phyloP scores from a whole-genome alignment of 805 yeast species.

The Pichia exigua region DNA sequence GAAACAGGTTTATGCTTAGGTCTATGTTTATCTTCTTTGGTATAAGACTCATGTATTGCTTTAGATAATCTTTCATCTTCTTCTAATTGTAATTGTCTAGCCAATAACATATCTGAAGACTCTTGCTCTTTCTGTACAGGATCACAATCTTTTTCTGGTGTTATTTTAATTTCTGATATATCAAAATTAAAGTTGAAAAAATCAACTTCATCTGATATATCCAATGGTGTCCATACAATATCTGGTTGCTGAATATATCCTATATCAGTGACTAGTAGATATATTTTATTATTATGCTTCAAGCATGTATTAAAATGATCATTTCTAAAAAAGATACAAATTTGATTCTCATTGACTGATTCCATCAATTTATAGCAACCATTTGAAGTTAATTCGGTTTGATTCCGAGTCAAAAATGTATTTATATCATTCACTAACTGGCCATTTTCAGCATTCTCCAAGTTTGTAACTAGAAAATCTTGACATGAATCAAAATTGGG shows the following conservation, averaged over 20 bases:
- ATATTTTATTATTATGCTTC: slow-evolving; percentile 44
- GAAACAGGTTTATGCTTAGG: not conserved
- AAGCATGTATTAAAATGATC: slow-evolving; percentile 69
- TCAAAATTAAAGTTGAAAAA: slow-evolving; percentile 36
- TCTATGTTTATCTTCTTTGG: not conserved
- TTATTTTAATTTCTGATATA: not conserved
- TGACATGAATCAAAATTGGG: slow-evolving; percentile 25
- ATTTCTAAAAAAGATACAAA: slow-evolving; percentile 76
- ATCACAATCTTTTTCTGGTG: not conserved
- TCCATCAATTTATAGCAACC: slow-evolving; percentile 48
- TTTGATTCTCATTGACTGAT: slow-evolving; percentile 35
- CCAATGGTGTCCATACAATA: slow-evolving; percentile 83
- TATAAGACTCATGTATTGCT: slow-evolving; percentile 19
- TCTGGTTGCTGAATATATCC: slow-evolving; percentile 42
- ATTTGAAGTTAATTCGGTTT: slow-evolving; percentile 65
- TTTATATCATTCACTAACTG: slow-evolving; percentile 5
- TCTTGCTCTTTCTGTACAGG: slow-evolving; percentile 1
- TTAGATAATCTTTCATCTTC: slow-evolving; percentile 28
- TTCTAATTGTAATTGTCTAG: slow-evolving; percentile 26
- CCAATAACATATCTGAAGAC: slow-evolving; percentile 20
- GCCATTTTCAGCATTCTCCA: slow-evolving; percentile 9
- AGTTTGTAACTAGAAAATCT: slow-evolving; percentile 20
- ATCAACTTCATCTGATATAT: slow-evolving; percentile 53
- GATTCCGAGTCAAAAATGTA: slow-evolving; percentile 48
- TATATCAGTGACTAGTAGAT: slow-evolving; percentile 63